Percentiles rank a stretch among this genome's conserved stretches.
Conservation (phyloP, 257 asterid species). For the Solanum bukasovii region DNA sequence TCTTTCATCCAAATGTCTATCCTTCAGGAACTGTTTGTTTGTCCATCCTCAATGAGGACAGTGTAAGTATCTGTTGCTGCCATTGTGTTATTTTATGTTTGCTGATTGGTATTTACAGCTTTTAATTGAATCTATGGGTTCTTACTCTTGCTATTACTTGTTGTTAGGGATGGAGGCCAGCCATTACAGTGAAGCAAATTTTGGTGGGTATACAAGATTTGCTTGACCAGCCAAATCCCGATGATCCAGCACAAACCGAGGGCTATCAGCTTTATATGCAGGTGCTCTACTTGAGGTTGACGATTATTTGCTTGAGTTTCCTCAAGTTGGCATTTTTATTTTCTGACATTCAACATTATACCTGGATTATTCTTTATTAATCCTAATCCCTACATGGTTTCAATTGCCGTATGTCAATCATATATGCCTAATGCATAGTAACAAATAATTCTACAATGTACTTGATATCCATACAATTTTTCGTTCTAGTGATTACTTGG, state of each 20-base stretch:
- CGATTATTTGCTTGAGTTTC: not conserved
- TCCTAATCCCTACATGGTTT: not conserved
- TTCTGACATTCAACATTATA: not conserved
- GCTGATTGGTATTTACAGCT: not conserved
- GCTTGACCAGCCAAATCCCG: constrained; percentile 26
- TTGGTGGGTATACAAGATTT: constrained; percentile 35
- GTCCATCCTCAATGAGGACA: constrained; percentile 81
- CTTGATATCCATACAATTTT: not conserved
- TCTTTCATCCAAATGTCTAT: constrained; percentile 84
- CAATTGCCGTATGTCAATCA: not conserved
- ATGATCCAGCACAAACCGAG: constrained; percentile 28
- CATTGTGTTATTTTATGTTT: not conserved
- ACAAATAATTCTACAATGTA: not conserved
- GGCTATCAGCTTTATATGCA: constrained; percentile 8
- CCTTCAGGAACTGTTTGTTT: constrained; percentile 92
- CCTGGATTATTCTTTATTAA: not conserved
- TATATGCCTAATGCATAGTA: not conserved
- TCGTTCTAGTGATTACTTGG: not conserved
- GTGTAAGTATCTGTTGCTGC: constrained; percentile 35
- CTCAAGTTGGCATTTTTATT: not conserved
- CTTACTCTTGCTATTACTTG: not conserved
- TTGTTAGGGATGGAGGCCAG: constrained; percentile 35
- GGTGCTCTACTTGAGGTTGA: not conserved
- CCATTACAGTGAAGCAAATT: constrained; percentile 32
- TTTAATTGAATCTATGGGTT: not conserved